A percentile compares a stretch with the other conserved stretches of the same genome.
Conservation (phyloP, 2,329 filamentous ascomycete species). For the Epichloe sp. region DNA sequence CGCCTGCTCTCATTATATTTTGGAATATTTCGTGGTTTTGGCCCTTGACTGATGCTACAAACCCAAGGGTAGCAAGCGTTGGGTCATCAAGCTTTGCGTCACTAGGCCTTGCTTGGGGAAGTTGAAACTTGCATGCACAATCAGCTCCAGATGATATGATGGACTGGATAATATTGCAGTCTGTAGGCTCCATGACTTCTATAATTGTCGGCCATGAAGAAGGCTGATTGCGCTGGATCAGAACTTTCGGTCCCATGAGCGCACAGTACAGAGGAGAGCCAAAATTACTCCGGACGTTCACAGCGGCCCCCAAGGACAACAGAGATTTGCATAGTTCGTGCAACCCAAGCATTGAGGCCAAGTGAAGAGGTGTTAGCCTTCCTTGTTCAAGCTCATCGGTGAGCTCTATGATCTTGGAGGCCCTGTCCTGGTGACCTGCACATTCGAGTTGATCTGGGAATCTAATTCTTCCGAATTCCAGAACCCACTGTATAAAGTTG, state of each 20-base stretch:
- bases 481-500: slow-evolving; percentile 23
- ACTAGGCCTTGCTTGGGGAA: slow-evolving; percentile 4
- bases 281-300: slow-evolving; percentile 12
- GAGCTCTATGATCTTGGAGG: slow-evolving; percentile 14
- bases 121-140: not conserved
- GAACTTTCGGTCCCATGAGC: slow-evolving; percentile 18
- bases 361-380: slow-evolving; percentile 18
- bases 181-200: not conserved
- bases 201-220: slow-evolving; percentile 5
- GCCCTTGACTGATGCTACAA: slow-evolving; percentile 1
- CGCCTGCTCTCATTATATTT: not conserved
- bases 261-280: slow-evolving; percentile 23
- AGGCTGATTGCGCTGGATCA: slow-evolving; percentile 9
- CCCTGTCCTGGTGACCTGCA: slow-evolving; percentile 6
- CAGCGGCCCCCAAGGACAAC: slow-evolving; percentile 9
- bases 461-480: slow-evolving; percentile 20
- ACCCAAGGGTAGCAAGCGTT: not conserved
- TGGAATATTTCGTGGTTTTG: slow-evolving; percentile 1
- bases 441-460: slow-evolving; percentile 13
- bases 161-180: not conserved
- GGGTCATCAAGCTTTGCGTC: not conserved
- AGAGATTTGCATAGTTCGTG: slow-evolving; percentile 16
- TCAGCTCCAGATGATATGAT: not conserved
- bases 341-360: slow-evolving; percentile 21
- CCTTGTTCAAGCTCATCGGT: slow-evolving; percentile 17